phyloP scores from a whole-genome alignment of 2,329 filamentous ascomycete genomes.

The Alternaria consortialis region DNA sequence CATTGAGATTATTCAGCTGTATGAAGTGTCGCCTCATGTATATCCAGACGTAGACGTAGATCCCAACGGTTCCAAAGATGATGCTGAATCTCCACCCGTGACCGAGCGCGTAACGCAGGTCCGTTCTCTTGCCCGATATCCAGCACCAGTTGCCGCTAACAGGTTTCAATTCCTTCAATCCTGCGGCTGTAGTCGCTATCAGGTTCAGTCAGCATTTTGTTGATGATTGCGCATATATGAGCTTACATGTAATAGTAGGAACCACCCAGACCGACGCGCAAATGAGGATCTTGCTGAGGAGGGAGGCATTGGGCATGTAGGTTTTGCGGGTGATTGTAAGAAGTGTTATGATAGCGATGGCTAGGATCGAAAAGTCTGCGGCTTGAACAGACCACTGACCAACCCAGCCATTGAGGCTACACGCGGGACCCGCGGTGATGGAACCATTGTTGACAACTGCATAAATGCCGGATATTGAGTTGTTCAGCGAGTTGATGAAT shows the following conservation, averaged over 20 bases:
- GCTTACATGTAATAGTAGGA: conserved; percentile 29
- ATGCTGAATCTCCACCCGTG: conserved; percentile 15
- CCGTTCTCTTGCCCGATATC: conserved; percentile 11
- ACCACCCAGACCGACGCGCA: conserved; percentile 55
- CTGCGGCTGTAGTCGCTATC: conserved; percentile 10
- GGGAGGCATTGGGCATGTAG: conserved; percentile 43
- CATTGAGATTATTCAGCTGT: not conserved
- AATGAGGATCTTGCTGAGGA: conserved; percentile 42
- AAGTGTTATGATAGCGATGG: conserved; percentile 57
- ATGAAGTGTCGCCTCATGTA: conserved; percentile 11
- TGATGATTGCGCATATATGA: not conserved
- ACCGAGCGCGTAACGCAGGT: conserved; percentile 8
- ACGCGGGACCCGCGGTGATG: conserved; percentile 45
- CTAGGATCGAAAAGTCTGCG: conserved; percentile 54
- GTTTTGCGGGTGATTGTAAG: conserved; percentile 52
- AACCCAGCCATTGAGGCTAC: conserved; percentile 56
- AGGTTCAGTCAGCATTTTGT: not conserved
- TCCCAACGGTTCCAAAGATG: conserved; percentile 9
- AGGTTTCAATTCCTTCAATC: conserved; percentile 2
- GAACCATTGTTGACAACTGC: conserved; percentile 39
- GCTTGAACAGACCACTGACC: conserved; percentile 55
- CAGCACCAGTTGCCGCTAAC: conserved; percentile 19
- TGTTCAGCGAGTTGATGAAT: conserved; percentile 54
- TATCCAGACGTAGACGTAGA: conserved; percentile 14
- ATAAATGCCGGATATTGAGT: conserved; percentile 54